Evolutionary conservation across 1,284 basidiomycete genomes (phyloP).

Genomic region (Ceratobasidium sp.): DNA sequence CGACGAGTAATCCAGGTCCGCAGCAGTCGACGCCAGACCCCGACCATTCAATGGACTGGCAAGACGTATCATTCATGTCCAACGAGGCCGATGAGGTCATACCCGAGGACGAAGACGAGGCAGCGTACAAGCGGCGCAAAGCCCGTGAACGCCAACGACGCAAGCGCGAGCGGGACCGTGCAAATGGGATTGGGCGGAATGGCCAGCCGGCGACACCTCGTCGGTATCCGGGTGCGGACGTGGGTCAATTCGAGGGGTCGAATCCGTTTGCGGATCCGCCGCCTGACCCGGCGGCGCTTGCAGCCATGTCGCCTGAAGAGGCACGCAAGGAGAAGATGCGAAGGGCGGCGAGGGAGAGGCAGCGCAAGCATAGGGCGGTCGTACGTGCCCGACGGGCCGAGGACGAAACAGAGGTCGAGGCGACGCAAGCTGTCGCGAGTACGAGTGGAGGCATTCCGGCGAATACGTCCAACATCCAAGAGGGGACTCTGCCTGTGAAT

Average conservation of each 20-base stretch:
- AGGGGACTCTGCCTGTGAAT: not conserved
- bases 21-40: conserved; percentile 14
- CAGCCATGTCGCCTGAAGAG: conserved; percentile 58
- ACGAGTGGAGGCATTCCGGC: conserved; percentile 68
- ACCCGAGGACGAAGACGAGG: conserved; percentile 39
- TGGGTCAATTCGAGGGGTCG: conserved; percentile 1
- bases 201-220: conserved; percentile 31
- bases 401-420: conserved; percentile 65
- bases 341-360: conserved; percentile 73
- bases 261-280: conserved; percentile 37
- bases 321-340: conserved; percentile 70
- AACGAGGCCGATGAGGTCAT: conserved; percentile 29
- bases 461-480: conserved; percentile 48
- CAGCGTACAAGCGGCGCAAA: conserved; percentile 68
- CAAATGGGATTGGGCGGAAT: conserved; percentile 35
- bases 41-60: conserved; percentile 35
- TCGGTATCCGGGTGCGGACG: conserved; percentile 29
- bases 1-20: conserved; percentile 5
- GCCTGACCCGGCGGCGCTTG: conserved; percentile 43
- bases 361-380: conserved; percentile 75
- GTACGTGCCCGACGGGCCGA: conserved; percentile 76
- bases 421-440: conserved; percentile 54
- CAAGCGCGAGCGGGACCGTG: conserved; percentile 76
- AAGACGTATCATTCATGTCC: conserved; percentile 26
- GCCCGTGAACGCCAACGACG: conserved; percentile 78